Evolutionary conservation across 306 rosid genomes (phyloP).

Genomic region (Cicer chorassanicum): DNA sequence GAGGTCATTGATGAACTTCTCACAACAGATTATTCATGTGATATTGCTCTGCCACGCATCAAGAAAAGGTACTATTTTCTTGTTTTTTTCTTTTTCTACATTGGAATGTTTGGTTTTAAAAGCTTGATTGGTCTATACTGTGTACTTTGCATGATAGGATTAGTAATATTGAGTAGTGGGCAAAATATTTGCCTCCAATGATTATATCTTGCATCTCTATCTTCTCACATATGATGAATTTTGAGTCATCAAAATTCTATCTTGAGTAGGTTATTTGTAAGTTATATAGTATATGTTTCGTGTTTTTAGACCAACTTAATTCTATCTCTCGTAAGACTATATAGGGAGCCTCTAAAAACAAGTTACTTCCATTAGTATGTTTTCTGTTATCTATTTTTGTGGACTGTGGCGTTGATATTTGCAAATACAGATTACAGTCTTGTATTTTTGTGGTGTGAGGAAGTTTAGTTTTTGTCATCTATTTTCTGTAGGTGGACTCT

Average conservation of each 20-base stretch:
- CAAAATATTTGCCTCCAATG: background rate
- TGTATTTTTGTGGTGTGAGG: slow-evolving; percentile 8
- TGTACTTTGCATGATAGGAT: background rate
- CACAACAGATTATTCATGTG: slow-evolving; percentile 86
- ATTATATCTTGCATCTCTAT: slow-evolving; percentile 10
- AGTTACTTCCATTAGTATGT: too few relatives aligned
- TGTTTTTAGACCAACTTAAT: background rate
- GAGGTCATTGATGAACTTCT: slow-evolving; percentile 98
- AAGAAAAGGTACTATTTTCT: slow-evolving; percentile 65
- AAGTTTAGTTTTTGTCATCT: background rate
- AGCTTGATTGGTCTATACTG: background rate
- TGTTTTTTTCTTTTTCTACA: background rate
- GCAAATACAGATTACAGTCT: background rate
- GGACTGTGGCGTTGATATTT: slow-evolving; percentile 12
- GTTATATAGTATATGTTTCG: background rate
- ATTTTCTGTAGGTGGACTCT: slow-evolving; percentile 74
- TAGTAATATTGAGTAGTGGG: background rate
- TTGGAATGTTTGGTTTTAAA: background rate
- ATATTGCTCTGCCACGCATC: slow-evolving; percentile 89
- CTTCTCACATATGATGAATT: background rate
- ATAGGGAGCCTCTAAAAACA: background rate
- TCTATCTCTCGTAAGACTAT: background rate
- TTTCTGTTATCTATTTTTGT: too few relatives aligned
- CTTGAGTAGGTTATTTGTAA: background rate
- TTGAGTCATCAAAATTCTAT: background rate